Conservation (phyloP, 306 rosid species). For the Ochetophila trinervis region DNA sequence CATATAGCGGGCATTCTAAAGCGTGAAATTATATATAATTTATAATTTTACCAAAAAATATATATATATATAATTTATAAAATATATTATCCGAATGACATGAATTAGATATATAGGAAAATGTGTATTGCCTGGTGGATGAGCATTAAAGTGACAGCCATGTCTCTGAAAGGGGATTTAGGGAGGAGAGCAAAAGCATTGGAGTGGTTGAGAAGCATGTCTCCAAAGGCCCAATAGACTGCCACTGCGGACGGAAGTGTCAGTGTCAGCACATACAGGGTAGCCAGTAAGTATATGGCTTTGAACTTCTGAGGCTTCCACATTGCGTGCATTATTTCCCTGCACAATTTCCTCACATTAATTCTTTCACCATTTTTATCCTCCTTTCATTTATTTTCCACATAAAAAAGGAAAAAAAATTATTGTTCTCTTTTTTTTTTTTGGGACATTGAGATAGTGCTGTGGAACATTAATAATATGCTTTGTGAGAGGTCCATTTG, state of each 20-base stretch:
- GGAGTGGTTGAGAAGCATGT: constrained; percentile 90
- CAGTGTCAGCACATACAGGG: constrained; percentile 85
- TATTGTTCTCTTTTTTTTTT: too few species aligned
- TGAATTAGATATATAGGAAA: background rate
- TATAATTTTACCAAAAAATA: too few species aligned
- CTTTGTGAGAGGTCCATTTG: too few species aligned
- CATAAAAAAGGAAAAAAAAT: too few species aligned
- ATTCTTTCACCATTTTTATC: background rate
- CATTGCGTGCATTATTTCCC: constrained; percentile 99
- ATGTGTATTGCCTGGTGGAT: constrained; percentile 67
- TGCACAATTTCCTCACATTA: constrained; percentile 25
- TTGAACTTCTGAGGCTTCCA: constrained; percentile 98
- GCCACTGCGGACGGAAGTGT: constrained; percentile 91
- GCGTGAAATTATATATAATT: too few species aligned
- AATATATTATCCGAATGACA: too few species aligned
- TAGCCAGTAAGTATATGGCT: constrained; percentile 75
- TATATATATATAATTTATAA: background rate
- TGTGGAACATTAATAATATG: too few species aligned
- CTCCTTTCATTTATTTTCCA: too few species aligned
- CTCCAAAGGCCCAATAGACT: constrained; percentile 98
- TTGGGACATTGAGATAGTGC: too few species aligned
- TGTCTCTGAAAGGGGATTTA: constrained; percentile 69
- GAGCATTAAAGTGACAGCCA: constrained; percentile 92
- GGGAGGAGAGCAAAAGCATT: constrained; percentile 96
- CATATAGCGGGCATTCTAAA: background rate